Conservation (phyloP, 73 alveolate species). For the Paramecium sexaurelia region DNA sequence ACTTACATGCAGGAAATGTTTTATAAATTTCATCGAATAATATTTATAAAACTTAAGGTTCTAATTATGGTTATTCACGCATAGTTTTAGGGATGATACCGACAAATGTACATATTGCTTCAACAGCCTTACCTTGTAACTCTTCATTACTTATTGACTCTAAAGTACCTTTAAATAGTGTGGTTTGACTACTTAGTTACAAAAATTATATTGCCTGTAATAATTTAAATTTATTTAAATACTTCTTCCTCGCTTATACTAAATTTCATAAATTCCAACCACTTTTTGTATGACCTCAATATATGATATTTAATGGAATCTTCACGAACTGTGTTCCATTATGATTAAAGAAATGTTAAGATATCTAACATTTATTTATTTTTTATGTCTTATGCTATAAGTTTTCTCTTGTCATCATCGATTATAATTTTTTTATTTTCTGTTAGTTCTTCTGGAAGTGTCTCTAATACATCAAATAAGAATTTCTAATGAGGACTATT, state of each 20-base stretch:
- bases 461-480: neutral
- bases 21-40: neutral
- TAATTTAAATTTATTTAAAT: neutral
- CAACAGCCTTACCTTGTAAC: slow-evolving; percentile 3
- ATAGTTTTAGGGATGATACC: neutral
- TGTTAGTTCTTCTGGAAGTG: neutral
- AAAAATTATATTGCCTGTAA: neutral
- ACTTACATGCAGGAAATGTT: neutral
- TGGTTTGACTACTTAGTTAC: neutral
- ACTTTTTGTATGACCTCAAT: slow-evolving; percentile 2
- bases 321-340: neutral
- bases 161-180: neutral
- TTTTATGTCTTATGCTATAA: neutral
- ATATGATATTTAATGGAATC: neutral
- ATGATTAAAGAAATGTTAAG: neutral
- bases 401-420: neutral
- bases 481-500: neutral
- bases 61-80: neutral
- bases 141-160: slow-evolving; percentile 8
- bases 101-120: slow-evolving; percentile 9
- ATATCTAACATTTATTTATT: neutral
- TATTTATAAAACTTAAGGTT: neutral
- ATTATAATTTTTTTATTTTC: neutral
- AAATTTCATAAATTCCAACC: slow-evolving; percentile 23
- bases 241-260: neutral